phyloP scores from a whole-genome alignment of 2,329 filamentous ascomycete genomes.

The Fonsecaea monophora region DNA sequence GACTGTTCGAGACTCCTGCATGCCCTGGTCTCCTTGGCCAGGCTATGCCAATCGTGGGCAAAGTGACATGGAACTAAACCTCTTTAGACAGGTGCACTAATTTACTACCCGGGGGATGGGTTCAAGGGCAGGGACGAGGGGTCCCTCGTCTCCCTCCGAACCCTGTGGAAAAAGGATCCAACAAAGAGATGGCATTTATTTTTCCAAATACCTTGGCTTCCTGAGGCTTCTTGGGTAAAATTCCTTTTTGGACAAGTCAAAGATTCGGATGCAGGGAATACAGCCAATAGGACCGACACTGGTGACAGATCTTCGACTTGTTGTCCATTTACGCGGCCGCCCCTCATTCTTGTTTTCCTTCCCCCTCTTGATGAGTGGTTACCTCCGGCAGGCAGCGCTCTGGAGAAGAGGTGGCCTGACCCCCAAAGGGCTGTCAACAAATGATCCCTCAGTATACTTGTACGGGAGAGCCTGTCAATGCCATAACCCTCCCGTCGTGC shows the following conservation, averaged over 20 bases:
- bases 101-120: background rate
- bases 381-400: background rate
- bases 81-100: slow-evolving; percentile 4
- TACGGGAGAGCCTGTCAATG: too few species aligned
- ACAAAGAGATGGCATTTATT: background rate
- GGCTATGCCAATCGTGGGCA: slow-evolving; percentile 1
- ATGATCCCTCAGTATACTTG: too few species aligned
- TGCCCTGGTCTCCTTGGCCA: background rate
- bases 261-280: background rate
- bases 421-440: background rate
- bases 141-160: background rate
- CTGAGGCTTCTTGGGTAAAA: background rate
- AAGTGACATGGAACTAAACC: background rate
- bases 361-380: background rate
- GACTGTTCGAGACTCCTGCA: slow-evolving; percentile 1
- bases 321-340: too few species aligned
- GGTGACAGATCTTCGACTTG: background rate
- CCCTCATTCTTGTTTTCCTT: background rate
- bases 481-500: background rate
- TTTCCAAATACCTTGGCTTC: background rate
- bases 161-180: background rate
- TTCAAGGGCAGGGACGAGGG: background rate
- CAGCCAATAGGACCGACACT: background rate
- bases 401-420: background rate
- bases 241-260: too few species aligned